phyloP scores from a whole-genome alignment of 345 rosid species.

The Gossypium mustelinum region DNA sequence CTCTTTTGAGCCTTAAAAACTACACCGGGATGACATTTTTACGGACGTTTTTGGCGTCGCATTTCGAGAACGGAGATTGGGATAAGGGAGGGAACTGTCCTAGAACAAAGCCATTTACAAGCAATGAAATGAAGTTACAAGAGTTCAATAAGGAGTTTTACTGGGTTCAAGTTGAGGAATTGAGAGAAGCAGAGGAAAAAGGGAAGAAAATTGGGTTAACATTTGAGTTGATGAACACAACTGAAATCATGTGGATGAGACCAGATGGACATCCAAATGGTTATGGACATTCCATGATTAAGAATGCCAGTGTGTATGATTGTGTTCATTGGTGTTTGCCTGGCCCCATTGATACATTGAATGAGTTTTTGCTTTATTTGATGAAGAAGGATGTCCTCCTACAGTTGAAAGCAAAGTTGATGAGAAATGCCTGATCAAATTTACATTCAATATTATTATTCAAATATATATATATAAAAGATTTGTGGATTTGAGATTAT shows the following conservation, averaged over 20 bases:
- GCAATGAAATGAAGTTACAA: conserved; percentile 40
- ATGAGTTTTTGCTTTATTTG: conserved; percentile 57
- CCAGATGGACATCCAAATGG: conserved; percentile 61
- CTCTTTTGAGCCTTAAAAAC: conserved; percentile 32
- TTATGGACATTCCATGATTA: conserved; percentile 27
- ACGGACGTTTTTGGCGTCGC: conserved; percentile 55
- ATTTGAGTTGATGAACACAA: conserved; percentile 36
- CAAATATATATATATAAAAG: background rate
- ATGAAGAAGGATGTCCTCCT: conserved; percentile 33
- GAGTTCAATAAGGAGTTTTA: conserved; percentile 43
- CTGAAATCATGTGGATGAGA: conserved; percentile 53
- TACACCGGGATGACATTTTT: conserved; percentile 39
- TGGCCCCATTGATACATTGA: conserved; percentile 70
- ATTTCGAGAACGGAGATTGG: conserved; percentile 70
- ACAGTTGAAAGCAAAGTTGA: background rate
- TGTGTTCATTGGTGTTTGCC: conserved; percentile 94
- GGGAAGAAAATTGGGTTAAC: conserved; percentile 38
- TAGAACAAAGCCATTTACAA: conserved; percentile 45
- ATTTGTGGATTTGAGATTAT: no score
- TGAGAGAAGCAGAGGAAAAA: conserved; percentile 33
- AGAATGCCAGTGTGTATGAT: conserved; percentile 35
- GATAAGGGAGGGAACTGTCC: conserved; percentile 57
- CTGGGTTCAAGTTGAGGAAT: conserved; percentile 38
- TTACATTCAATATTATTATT: background rate
- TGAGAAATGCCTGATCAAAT: conserved; percentile 12